Evolutionary conservation across 306 rosid genomes (phyloP), one percentile per base, ranked within the genome.

Genomic region (Ormosia semicastrata): DNA sequence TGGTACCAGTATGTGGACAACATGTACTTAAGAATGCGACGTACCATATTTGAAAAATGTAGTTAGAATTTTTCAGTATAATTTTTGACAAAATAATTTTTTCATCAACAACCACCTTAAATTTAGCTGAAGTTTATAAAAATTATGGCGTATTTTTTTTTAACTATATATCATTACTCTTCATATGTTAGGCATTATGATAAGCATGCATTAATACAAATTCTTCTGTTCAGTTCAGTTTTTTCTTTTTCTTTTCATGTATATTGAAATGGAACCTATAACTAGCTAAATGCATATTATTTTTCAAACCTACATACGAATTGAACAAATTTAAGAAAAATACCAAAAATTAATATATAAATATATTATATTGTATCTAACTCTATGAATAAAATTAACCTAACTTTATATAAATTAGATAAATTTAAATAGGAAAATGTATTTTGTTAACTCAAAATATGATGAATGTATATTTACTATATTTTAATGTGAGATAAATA

Each of bases 1-100:
- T 71, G 29, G 39, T 65, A 62, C 5, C 9, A 32, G 40, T 7
- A 36, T 36, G 62, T 57, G 54, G 71, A 37, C 39, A 50, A 57
- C 29, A 10, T 44, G 46, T 53, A 69, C 84, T 62, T 75, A 32
- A 40, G 85, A 82, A 58, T 66, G 44, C 2, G 77, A 80, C 67
- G 1, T 70, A 60, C 57, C 81, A 71, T 33, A 72, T 69, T 46
- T 24, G 24, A 24, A 24, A 24, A 24, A 24, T 24, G 24, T 0
- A 24, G 24, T 24, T 24, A 24, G 24, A 24, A 24, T 24, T 24
- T 24, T 24, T 24, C 24, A 24, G 24, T 24, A 24, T 24, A 24
- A 24, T 24, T 24, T 24, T 24, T 24, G 24, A 24, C 0, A 24
- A 24, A 24, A 24, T 24, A 24, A 24, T 24, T 24, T 24, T 24